A percentile compares a stretch with the other conserved stretches of the same genome.
phyloP scores from a whole-genome alignment of 306 rosid species.

The Cicer cuneatum region DNA sequence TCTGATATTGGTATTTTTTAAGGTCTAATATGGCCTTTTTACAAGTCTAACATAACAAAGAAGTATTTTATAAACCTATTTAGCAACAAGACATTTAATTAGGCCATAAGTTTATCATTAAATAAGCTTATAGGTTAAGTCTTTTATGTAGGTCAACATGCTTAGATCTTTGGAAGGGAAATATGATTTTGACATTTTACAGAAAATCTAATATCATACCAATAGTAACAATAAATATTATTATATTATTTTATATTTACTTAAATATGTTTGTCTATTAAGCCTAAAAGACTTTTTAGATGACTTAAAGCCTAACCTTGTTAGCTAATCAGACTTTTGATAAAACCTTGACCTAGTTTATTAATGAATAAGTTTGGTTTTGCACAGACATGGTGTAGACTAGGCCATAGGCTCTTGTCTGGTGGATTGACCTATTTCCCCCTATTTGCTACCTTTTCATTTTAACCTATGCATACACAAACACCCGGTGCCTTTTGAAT shows the following conservation, averaged over 20 bases:
- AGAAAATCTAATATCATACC: too few relatives aligned
- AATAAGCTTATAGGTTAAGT: not conserved
- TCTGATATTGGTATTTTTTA: too few relatives aligned
- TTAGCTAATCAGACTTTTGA: not conserved
- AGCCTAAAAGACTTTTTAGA: too few relatives aligned
- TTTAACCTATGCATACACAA: constrained; percentile 10
- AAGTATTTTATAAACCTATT: too few relatives aligned
- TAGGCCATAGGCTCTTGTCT: not conserved
- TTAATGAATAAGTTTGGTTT: not conserved
- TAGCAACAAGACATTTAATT: not conserved
- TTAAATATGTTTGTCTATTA: too few relatives aligned
- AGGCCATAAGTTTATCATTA: not conserved
- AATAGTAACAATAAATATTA: too few relatives aligned
- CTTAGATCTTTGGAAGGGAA: not conserved
- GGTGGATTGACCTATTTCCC: not conserved
- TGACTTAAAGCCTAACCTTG: too few relatives aligned
- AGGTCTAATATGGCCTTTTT: too few relatives aligned
- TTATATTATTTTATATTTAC: too few relatives aligned
- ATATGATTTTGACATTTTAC: not conserved
- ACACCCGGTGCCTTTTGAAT: not conserved
- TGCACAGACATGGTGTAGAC: not conserved
- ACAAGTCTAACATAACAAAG: too few relatives aligned
- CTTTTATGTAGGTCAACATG: constrained; percentile 1
- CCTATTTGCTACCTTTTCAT: constrained; percentile 3
- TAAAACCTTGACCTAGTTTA: not conserved